Evolutionary conservation across 257 asterid species (phyloP), one percentile per base, ranked within the genome.

Genomic region (Cruciata laevipes): DNA sequence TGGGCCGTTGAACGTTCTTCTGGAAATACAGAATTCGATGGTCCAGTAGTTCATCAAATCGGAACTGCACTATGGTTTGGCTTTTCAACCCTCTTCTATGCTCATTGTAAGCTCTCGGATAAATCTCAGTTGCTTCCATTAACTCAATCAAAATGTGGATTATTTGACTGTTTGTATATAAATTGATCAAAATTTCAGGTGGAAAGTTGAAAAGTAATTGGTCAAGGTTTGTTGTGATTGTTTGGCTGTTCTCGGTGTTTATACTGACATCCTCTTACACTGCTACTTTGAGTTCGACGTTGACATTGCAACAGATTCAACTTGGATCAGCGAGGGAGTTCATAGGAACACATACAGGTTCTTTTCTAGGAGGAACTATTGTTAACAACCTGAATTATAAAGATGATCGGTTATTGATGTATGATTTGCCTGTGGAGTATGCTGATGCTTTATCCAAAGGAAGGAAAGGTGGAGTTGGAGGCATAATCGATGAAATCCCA

Each of bases 231-330:
- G 89, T 79, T 1, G 83, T 81, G 71, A 63, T 74, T 5, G 33
- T 73, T 9, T 84, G 89, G 89, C 61, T 84, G 25, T 79, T 84
- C 13, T 81, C 77, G 3, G 84, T 84, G 57, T 78, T 81, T 24
- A 79, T 84, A 73, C 52, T 84, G 67, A 73, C 89, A 7, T 75
- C 89, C 21, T 75, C 83, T 38, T 84, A 79, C 64, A 75, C 76
- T 25, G 87, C 89, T 14, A 75, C 78, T 49, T 65, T 82, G 76
- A 84, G 85, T 67, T 82, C 87, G 4, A 77, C 72, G 51, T 69
- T 84, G 75, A 84, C 89, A 1, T 72, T 82, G 1, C 71, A 67
- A 65, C 78, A 73, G 62, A 75, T 84, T 37, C 73, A 61, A 66
- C 58, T 70, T 32, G 52, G 78, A 65, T 51, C 75, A 33, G 61